Evolutionary conservation across 257 asterid genomes (phyloP).

Genomic region (Solanum arcanum): DNA sequence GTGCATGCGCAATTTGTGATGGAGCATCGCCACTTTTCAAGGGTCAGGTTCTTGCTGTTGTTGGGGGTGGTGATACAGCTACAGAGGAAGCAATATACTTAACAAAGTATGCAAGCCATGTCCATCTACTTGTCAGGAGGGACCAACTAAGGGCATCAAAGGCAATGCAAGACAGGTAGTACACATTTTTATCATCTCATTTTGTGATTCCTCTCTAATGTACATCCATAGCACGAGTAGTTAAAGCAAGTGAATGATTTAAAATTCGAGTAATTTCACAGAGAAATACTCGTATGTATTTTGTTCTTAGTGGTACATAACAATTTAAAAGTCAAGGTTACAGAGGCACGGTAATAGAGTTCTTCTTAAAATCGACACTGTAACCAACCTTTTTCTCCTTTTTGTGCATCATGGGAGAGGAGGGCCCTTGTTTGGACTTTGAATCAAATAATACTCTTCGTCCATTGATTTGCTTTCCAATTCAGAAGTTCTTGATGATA

Average conservation of each 20-base stretch:
- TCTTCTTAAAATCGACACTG: not conserved
- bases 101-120: constrained; percentile 96
- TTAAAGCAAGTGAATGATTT: not conserved
- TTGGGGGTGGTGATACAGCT: constrained; percentile 99
- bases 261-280: not conserved
- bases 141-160: constrained; percentile 89
- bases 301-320: not conserved
- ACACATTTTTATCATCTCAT: not conserved
- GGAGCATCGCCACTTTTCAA: constrained; percentile 98
- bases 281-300: not conserved
- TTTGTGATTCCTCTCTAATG: not conserved
- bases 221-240: not conserved
- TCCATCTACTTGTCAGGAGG: constrained; percentile 85
- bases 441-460: not conserved
- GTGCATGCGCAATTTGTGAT: constrained; percentile 99
- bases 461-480: not conserved
- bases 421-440: not conserved
- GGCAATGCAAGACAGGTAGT: constrained; percentile 98
- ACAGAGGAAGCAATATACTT: constrained; percentile 96
- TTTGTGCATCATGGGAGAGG: not conserved
- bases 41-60: constrained; percentile 95
- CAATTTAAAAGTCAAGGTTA: not conserved
- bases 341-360: not conserved
- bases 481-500: not conserved
- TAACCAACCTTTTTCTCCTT: not conserved